phyloP scores from a whole-genome alignment of 164 flowering plant species.

The Vitis labrusca region DNA sequence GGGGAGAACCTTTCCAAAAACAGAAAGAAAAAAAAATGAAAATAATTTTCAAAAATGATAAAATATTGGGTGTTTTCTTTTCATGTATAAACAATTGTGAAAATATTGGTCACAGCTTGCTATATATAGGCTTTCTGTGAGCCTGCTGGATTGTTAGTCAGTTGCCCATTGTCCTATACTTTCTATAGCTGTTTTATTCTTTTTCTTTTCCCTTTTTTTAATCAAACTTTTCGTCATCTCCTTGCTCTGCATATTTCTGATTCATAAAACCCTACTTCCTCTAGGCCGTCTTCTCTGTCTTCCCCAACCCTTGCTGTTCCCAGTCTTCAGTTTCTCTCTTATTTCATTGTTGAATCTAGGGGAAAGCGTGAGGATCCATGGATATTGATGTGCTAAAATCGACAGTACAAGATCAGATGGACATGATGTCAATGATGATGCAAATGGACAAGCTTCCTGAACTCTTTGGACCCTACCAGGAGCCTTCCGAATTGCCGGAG shows the following conservation, averaged over 20 bases:
- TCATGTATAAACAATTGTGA: too few relatives aligned
- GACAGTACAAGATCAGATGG: slow-evolving; percentile 52
- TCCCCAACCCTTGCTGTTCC: slow-evolving; percentile 2
- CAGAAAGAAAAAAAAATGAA: too few relatives aligned
- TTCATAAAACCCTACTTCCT: slow-evolving; percentile 4
- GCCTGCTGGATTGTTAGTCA: slow-evolving; percentile 7
- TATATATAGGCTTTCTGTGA: slow-evolving; percentile 20
- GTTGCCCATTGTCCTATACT: slow-evolving; percentile 1
- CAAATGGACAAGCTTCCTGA: slow-evolving; percentile 60
- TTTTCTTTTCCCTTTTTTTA: neutral
- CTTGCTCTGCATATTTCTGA: too few relatives aligned
- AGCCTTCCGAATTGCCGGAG: slow-evolving; percentile 16
- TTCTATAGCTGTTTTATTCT: slow-evolving; percentile 5
- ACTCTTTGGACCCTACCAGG: slow-evolving; percentile 24
- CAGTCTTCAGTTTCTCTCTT: slow-evolving; percentile 5
- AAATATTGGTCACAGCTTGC: slow-evolving; percentile 16
- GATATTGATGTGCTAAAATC: slow-evolving; percentile 30
- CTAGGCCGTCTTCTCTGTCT: neutral
- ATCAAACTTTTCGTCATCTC: too few relatives aligned
- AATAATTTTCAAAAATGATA: too few relatives aligned
- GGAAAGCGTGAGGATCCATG: slow-evolving; percentile 13
- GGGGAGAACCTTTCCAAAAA: too few relatives aligned
- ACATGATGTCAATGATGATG: slow-evolving; percentile 54
- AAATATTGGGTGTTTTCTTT: too few relatives aligned
- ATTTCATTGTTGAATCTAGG: neutral